Base-by-base conservation (phyloP, 73 alveolate species). In the Uronychia setigera region DNA sequence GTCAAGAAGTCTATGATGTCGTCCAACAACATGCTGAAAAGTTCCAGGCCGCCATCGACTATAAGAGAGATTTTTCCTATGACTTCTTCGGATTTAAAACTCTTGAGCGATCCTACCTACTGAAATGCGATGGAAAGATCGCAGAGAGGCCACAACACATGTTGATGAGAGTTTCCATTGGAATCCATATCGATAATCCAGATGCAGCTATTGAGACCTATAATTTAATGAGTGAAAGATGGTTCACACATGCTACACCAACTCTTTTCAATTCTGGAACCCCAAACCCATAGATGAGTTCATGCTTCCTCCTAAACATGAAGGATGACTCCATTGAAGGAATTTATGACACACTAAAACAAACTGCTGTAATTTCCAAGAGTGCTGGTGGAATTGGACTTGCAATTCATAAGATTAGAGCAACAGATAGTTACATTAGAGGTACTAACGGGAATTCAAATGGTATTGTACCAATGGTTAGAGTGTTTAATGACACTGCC, bases 211-310 rank as follows among this genome's bases (percentile, higher is more conserved):
- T 95, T 78, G 94, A 94, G 79, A 91, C 93, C n/a, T 95, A 95
- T 78, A 79, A 93, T 87, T 81, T 95, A 32, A 93, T 95, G 97
- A 88, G 96, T 59, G 89, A 80, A 74, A 93, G 80, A 87, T 86
- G 94, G 95, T 97, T 96, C 93, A 97, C 99, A 28, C 99, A 97
- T 80, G 99, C 99, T 32, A 92, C 99, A 0, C 99, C 99, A 29
- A 97, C 99, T 74, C 95, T 97, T 60, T 97, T 97, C 95, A 97
- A 97, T 58, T 83, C 98, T 1, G 99, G 99, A 29, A 94, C 99
- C 26, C 98, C 98, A 35, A 91, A 81, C 80, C 98, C 98, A 9
- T 94, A 97, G 89, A 97, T 97, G 99, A 81, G 96, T 75, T 91
- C 98, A 0, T 97, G 99, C 84, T 87, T 96, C 95, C 87, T 87